Conservation (phyloP, 2,329 filamentous ascomycete genomes). For the Exutisphaerella laricina region DNA sequence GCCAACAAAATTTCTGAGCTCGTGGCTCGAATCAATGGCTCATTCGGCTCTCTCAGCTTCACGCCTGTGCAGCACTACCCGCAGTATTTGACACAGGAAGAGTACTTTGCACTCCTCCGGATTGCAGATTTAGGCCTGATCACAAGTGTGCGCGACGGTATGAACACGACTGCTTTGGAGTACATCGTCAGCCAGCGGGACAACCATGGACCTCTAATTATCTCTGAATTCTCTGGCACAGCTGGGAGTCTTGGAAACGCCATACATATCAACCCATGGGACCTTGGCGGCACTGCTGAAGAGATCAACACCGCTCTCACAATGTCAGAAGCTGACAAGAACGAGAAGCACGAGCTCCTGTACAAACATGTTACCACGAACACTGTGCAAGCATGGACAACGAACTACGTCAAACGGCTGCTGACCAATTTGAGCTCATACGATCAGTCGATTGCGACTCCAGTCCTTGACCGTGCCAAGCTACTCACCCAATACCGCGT, state of each 20-base stretch:
- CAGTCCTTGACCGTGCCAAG: constrained; percentile 68
- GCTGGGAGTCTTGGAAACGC: constrained; percentile 78
- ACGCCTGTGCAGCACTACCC: constrained; percentile 92
- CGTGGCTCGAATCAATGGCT: constrained; percentile 85
- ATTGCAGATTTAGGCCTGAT: constrained; percentile 88
- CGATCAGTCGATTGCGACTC: constrained; percentile 70
- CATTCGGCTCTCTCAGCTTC: constrained; percentile 81
- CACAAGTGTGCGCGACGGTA: constrained; percentile 91
- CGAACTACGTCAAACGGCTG: constrained; percentile 70
- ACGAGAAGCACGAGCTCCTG: constrained; percentile 64
- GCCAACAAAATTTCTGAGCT: constrained; percentile 85
- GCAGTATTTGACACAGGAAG: constrained; percentile 80
- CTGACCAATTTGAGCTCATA: constrained; percentile 74
- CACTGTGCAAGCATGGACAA: constrained; percentile 82
- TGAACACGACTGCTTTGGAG: constrained; percentile 96
- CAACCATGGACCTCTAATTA: constrained; percentile 77
- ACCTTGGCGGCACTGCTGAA: constrained; percentile 74
- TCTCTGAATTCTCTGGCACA: constrained; percentile 95
- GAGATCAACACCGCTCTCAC: constrained; percentile 76
- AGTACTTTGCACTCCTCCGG: constrained; percentile 91
- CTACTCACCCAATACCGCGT: constrained; percentile 69
- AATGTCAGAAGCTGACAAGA: constrained; percentile 63
- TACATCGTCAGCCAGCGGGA: constrained; percentile 91
- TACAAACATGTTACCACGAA: constrained; percentile 81
- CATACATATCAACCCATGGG: constrained; percentile 96